Percentiles rank a stretch among this genome's conserved stretches.
These are phyloP conservation scores for Cladosporium austrohemisphaericum DNA, from an alignment of 2,329 filamentous ascomycete genomes.

Conservation along the genomic window DNA sequence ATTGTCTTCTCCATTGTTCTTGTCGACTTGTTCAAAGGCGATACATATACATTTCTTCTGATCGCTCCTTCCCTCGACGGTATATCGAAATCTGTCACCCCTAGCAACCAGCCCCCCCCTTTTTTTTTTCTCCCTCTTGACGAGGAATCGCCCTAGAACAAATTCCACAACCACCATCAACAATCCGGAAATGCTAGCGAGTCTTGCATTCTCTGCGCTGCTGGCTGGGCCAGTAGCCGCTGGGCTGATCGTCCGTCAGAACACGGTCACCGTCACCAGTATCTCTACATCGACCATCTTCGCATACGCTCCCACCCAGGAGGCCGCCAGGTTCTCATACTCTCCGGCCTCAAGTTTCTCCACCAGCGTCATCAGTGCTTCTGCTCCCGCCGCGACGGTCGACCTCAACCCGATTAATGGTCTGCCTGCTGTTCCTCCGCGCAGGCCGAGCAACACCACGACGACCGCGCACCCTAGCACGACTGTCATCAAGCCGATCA, in stretches of 20 bases:
- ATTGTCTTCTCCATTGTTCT: not conserved
- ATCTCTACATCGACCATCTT: conserved; percentile 13
- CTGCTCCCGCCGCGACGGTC: not conserved
- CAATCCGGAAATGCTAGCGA: not conserved
- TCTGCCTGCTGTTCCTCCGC: not conserved
- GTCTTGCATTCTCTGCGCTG: conserved; percentile 4
- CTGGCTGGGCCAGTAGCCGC: conserved; percentile 16
- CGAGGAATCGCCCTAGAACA: not conserved
- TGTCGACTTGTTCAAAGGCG: not conserved
- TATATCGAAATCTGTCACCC: not conserved
- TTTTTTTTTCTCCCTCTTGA: too few relatives aligned
- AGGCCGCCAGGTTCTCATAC: conserved; percentile 4
- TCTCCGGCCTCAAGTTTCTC: not conserved
- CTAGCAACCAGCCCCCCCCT: not conserved
- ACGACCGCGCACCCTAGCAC: not conserved
- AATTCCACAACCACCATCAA: not conserved
- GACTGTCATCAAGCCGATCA: conserved; percentile 8
- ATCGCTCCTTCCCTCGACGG: conserved; percentile 1
- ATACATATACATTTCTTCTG: not conserved
- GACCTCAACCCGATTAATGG: conserved; percentile 16
- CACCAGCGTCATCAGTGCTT: not conserved
- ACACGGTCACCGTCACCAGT: conserved; percentile 10
- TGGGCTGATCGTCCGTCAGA: conserved; percentile 10
- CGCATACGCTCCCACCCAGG: not conserved
- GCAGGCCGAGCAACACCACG: not conserved